Percentiles rank a stretch among this genome's conserved stretches.
Evolutionary conservation across 2,329 filamentous ascomycete species (phyloP).

Genomic region (Coleophoma crateriformis): DNA sequence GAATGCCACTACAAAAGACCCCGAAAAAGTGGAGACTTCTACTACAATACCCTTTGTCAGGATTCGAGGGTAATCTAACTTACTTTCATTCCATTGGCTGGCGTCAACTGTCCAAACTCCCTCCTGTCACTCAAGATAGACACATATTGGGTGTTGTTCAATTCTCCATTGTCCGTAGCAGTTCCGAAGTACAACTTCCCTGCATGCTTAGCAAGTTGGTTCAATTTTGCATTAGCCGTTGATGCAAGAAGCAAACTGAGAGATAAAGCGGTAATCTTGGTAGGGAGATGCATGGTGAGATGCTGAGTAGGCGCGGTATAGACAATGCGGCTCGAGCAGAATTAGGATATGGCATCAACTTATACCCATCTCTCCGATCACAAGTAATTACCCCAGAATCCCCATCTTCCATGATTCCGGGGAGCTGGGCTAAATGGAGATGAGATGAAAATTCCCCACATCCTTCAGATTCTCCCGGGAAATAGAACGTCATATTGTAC

Average conservation of each 20-base stretch:
- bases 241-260: not conserved
- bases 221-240: slow-evolving; percentile 31
- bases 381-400: too few species aligned
- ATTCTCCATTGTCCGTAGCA: slow-evolving; percentile 50
- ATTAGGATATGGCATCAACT: too few species aligned
- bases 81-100: slow-evolving; percentile 53
- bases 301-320: not conserved
- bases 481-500: too few species aligned
- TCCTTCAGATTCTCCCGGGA: too few species aligned
- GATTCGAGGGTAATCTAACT: not conserved
- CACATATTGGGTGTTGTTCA: slow-evolving; percentile 48
- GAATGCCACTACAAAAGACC: too few species aligned
- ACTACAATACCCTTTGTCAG: not conserved
- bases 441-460: too few species aligned
- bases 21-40: too few species aligned
- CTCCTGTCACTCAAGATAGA: slow-evolving; percentile 45
- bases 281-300: not conserved
- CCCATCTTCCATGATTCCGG: too few species aligned
- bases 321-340: too few species aligned
- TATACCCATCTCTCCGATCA: too few species aligned
- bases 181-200: slow-evolving; percentile 51
- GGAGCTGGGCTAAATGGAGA: too few species aligned
- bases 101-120: slow-evolving; percentile 61
- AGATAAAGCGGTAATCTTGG: not conserved
- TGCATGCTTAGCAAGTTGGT: slow-evolving; percentile 47